Evolutionary conservation across 352 stramenopile species (phyloP).

Genomic region (Achlya hypogyna): DNA sequence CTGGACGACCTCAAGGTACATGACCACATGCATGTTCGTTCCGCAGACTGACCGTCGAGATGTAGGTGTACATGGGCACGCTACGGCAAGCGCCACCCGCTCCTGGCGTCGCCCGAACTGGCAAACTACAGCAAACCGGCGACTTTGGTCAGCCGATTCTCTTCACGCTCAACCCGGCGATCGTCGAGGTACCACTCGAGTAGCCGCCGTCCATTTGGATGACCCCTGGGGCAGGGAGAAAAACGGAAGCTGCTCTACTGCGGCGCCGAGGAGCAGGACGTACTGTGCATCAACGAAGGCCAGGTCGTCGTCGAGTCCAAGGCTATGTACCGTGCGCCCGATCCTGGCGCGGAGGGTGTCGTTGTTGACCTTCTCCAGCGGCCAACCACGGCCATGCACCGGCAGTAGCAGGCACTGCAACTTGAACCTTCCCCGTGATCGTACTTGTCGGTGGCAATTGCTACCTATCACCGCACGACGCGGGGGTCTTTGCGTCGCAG

Average conservation of each 20-base stretch:
- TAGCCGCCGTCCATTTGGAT: neutral
- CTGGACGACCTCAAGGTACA: conserved; percentile 64
- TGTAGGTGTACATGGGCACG: conserved; percentile 46
- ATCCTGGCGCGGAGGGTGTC: conserved; percentile 65
- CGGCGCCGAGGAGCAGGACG: conserved; percentile 72
- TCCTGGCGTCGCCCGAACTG: conserved; percentile 24
- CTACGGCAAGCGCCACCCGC: conserved; percentile 37
- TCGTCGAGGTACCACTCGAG: conserved; percentile 34
- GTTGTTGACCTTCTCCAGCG: conserved; percentile 55
- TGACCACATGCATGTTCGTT: neutral
- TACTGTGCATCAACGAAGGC: conserved; percentile 84
- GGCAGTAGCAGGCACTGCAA: conserved; percentile 21
- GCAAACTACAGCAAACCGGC: conserved; percentile 33
- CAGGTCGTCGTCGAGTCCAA: conserved; percentile 79
- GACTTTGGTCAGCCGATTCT: conserved; percentile 77
- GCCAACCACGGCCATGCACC: conserved; percentile 55
- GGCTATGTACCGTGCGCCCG: conserved; percentile 66
- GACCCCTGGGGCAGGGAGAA: conserved; percentile 23
- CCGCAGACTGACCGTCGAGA: neutral
- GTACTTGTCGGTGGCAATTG: too few species aligned
- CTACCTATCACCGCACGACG: too few species aligned
- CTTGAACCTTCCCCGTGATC: too few species aligned
- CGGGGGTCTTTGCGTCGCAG: too few species aligned
- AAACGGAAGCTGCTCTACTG: conserved; percentile 64
- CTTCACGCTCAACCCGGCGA: conserved; percentile 55